phyloP scores from a whole-genome alignment of 2,329 filamentous ascomycete species.

The Ophiostoma montium region DNA sequence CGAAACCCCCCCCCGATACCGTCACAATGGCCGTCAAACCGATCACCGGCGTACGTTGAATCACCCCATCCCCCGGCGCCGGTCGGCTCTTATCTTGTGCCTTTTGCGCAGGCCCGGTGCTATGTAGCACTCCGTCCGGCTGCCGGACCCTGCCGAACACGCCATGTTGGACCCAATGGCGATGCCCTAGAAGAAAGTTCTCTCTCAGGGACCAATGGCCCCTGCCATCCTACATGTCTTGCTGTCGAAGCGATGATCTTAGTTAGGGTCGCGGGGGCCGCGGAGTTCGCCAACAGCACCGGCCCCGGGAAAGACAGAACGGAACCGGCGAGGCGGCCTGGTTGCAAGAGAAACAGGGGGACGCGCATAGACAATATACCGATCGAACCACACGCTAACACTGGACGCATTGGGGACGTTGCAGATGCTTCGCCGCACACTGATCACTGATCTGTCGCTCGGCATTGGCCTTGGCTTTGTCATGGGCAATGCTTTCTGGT shows the following conservation, averaged over 20 bases:
- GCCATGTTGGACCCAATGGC: neutral
- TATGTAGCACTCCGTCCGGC: neutral
- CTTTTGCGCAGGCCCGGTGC: neutral
- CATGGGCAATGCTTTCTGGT: constrained; percentile 45
- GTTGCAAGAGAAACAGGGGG: neutral
- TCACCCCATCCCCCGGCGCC: neutral
- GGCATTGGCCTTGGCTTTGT: constrained; percentile 39
- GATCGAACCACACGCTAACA: constrained; percentile 3
- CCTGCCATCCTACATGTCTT: neutral
- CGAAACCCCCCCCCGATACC: neutral
- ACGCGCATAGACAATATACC: neutral
- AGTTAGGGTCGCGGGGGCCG: no score
- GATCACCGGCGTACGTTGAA: constrained; percentile 43
- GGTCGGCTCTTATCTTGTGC: neutral
- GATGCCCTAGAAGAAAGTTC: neutral
- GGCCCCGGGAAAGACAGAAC: neutral
- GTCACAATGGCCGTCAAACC: constrained; percentile 40
- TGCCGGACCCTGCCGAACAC: neutral
- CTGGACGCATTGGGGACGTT: neutral
- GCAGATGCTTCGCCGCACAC: constrained; percentile 46
- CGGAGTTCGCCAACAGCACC: no score
- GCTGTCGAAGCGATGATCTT: no score
- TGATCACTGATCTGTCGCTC: constrained; percentile 41
- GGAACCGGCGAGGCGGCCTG: no score
- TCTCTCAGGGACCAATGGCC: neutral